phyloP scores from a whole-genome alignment of 1,139 yeast genomes.

The Diutina pseudorugosa region DNA sequence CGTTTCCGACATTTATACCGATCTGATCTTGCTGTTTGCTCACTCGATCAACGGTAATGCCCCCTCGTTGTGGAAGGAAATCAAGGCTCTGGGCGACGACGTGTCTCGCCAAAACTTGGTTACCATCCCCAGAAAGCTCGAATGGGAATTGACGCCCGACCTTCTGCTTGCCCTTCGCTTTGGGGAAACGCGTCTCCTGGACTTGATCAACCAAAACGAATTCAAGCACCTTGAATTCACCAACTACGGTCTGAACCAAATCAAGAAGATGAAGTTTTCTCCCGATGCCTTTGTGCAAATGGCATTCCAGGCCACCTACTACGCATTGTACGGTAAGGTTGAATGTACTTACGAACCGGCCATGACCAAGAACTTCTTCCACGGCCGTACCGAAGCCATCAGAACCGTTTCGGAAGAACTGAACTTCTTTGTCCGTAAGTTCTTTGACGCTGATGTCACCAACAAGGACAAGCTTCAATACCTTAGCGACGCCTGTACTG shows the following conservation, averaged over 20 bases:
- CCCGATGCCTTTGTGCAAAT: constrained; percentile 94
- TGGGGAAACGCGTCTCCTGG: constrained; percentile 84
- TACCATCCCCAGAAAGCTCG: constrained; percentile 74
- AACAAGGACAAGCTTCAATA: constrained; percentile 48
- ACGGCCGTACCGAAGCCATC: constrained; percentile 89
- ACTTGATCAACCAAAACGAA: constrained; percentile 82
- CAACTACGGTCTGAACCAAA: constrained; percentile 62
- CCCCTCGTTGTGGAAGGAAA: constrained; percentile 57
- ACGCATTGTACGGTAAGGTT: constrained; percentile 83
- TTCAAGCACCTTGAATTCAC: constrained; percentile 72
- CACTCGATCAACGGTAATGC: constrained; percentile 70
- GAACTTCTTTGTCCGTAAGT: constrained; percentile 70
- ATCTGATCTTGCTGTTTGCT: constrained; percentile 79
- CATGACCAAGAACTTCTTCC: constrained; percentile 79
- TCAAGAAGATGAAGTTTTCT: constrained; percentile 76
- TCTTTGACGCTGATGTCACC: constrained; percentile 57
- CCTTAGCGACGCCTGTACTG: constrained; percentile 55
- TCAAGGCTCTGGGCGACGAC: constrained; percentile 6
- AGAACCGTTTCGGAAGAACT: constrained; percentile 76
- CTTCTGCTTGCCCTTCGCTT: constrained; percentile 71
- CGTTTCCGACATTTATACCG: constrained; percentile 85
- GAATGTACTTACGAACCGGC: constrained; percentile 95
- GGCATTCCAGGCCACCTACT: constrained; percentile 90
- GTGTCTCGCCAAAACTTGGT: constrained; percentile 23
- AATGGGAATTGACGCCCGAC: constrained; percentile 76